Base-by-base conservation (phyloP, 345 rosid species). In the Erucastrum elatum region DNA sequence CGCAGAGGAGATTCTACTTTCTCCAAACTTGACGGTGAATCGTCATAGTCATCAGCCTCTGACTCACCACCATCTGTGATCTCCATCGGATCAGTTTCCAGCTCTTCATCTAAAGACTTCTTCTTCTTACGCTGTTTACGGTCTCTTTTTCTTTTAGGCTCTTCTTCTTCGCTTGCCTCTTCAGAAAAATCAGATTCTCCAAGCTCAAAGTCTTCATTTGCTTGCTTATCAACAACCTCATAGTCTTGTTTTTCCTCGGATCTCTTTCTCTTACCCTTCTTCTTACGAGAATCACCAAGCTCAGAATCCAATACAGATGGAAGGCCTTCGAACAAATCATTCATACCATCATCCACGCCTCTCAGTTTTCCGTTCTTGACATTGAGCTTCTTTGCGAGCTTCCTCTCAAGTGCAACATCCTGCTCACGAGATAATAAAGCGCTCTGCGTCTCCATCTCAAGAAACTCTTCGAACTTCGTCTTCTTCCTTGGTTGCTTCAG, bases 331-430 rank as follows among this genome's bases (percentile, higher is more conserved):
- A 93, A 69, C 29, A 91, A 77, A 26, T 64, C 33, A 76, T 86
- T 85, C 46, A 95, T 70, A 21, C 85, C 90, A 81, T 93, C 99
- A 77, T 91, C 91, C 67, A 68, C 62, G 27, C 91, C 93, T 78
- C 89, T 81, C 79, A 93, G 75, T 74, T 86, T 87, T n/a, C 96
- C 91, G 29, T 71, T 82, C 72, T 95, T 95, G 63, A 87, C 88
- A 82, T 87, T 93, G 70, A 95, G 94, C 82, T 87, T 93, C 91
- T 89, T 93, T 6, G 94, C 96, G 39, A 95, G 94, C 77, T 81
- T 90, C 81, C 82, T 93, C 82, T 95, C 99, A 77, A 91, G 37
- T 73, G 76, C 81, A 81, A 84, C 41, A 87, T 95, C 99, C 67
- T 88, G 83, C 8, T 88, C 82, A 1, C 77, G 84, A 75, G 77